phyloP scores from a whole-genome alignment of 2,329 filamentous ascomycete species.

The Fusarium decemcellulare region DNA sequence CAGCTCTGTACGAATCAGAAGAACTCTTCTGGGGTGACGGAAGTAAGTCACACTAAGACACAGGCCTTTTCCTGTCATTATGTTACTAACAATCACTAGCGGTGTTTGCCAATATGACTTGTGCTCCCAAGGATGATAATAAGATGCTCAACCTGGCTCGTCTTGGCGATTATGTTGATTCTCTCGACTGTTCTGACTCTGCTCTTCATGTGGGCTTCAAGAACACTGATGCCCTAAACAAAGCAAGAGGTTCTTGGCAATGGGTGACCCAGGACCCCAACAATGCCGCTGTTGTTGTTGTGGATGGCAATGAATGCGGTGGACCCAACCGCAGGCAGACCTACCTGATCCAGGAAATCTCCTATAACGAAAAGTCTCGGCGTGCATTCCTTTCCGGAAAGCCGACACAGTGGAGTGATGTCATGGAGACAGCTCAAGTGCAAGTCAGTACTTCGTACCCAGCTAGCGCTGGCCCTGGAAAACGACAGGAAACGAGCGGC shows the following conservation, averaged over 20 bases:
- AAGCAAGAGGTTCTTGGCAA: slow-evolving; percentile 3
- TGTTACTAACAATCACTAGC: slow-evolving; percentile 9
- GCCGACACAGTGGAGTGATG: neutral
- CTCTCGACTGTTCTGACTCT: slow-evolving; percentile 5
- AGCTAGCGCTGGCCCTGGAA: neutral
- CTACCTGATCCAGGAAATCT: slow-evolving; percentile 1
- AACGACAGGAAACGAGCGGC: slow-evolving; percentile 3
- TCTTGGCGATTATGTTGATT: slow-evolving; percentile 4
- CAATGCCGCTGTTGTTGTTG: slow-evolving; percentile 1
- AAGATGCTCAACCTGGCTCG: slow-evolving; percentile 9
- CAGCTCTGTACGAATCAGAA: neutral
- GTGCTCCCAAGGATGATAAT: slow-evolving; percentile 1
- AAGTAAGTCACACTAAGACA: neutral
- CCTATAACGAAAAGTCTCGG: neutral
- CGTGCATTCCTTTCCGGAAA: slow-evolving; percentile 1
- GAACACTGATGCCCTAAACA: slow-evolving; percentile 2
- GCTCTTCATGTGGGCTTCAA: slow-evolving; percentile 2
- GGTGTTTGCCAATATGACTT: slow-evolving; percentile 9
- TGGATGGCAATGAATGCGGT: slow-evolving; percentile 3
- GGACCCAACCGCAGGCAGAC: slow-evolving; percentile 5
- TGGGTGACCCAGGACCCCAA: slow-evolving; percentile 6
- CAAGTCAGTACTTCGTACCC: slow-evolving; percentile 6
- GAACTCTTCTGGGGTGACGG: neutral
- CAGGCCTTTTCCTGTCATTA: neutral
- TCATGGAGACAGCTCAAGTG: neutral